phyloP scores from a whole-genome alignment of 495 filamentous ascomycete species.

The Penicillium parvum region DNA sequence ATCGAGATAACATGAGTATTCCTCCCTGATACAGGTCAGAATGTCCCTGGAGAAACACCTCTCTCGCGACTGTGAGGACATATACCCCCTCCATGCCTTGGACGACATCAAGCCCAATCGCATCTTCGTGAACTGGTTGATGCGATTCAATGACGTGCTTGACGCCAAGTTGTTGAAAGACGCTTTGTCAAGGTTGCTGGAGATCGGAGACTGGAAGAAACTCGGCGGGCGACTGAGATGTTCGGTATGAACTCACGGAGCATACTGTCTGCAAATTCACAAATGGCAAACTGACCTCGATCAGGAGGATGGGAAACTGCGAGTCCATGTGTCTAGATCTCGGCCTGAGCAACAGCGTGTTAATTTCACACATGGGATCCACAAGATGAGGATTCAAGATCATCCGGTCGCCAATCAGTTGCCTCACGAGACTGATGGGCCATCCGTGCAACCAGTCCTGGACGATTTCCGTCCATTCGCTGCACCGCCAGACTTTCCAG shows the following conservation, averaged over 20 bases:
- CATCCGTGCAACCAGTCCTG: slow-evolving; percentile 6
- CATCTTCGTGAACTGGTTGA: slow-evolving; percentile 16
- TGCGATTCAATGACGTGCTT: slow-evolving; percentile 46
- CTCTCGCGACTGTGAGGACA: neutral
- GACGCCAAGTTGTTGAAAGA: slow-evolving; percentile 40
- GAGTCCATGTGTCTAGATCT: slow-evolving; percentile 32
- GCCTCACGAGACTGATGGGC: slow-evolving; percentile 15
- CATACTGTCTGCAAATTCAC: too few species aligned
- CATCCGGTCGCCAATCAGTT: slow-evolving; percentile 31
- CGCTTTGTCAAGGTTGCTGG: slow-evolving; percentile 34
- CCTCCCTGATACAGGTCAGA: too few species aligned
- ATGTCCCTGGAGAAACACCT: neutral
- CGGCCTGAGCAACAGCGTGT: slow-evolving; percentile 24
- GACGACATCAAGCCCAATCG: slow-evolving; percentile 12
- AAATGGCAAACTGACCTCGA: slow-evolving; percentile 12
- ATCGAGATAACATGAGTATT: too few species aligned
- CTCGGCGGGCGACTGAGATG: slow-evolving; percentile 40
- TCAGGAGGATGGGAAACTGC: slow-evolving; percentile 24
- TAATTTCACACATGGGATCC: slow-evolving; percentile 28
- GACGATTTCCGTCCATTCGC: slow-evolving; percentile 9
- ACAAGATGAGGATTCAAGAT: slow-evolving; percentile 21
- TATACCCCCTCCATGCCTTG: slow-evolving; percentile 16
- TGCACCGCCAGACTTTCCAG: slow-evolving; percentile 10
- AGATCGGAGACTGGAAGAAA: slow-evolving; percentile 41
- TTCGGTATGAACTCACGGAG: slow-evolving; percentile 33